Base-by-base conservation (phyloP, 371 early-diverging fungal species). In the Batrachochytrium dendrobatidis region DNA sequence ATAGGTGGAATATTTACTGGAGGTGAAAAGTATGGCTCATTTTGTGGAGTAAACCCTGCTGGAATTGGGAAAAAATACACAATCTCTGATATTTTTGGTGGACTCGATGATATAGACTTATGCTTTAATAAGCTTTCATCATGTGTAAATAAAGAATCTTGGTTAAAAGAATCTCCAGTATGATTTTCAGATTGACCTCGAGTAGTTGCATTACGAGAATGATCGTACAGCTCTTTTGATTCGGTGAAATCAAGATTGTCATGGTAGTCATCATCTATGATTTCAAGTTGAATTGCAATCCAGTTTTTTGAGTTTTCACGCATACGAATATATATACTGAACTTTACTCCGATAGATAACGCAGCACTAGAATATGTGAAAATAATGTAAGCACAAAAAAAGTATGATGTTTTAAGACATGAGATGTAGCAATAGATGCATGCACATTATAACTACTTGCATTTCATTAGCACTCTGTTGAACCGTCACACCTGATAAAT, bases 11-110 rank as follows among this genome's bases (percentile, higher is more conserved):
- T 22, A 56, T 69, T 77, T 24, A 75, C 69, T 0, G 82, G 76
- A 0, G 82, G 79, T 0, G 79, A 55, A 67, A 79, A 82, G 59
- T 73, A 82, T 6, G 79, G 74, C 35, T 74, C 76, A 29, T 72
- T 74, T 8, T 43, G 59, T 3, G 65, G 12, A 1, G 74, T 65
- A 51, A 73, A 73, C 5, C 78, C 76, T 3, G 71, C 24, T 8
- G 81, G 76, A 6, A 68, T 17, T 0, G 81, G 78, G 29, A 65
- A 54, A 45, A 20, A 20, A 32, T 34, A 53, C 46, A 45, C 46
- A n/a, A n/a, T n/a, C n/a, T n/a, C n/a, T n/a, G n/a, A n/a, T n/a
- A n/a, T n/a, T n/a, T n/a, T n/a, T n/a, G n/a, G n/a, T n/a, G n/a
- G n/a, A n/a, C n/a, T n/a, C n/a, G n/a, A n/a, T n/a, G n/a, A n/a